Conservation (phyloP, 352 stramenopile species). For the Phytophthora cajani region DNA sequence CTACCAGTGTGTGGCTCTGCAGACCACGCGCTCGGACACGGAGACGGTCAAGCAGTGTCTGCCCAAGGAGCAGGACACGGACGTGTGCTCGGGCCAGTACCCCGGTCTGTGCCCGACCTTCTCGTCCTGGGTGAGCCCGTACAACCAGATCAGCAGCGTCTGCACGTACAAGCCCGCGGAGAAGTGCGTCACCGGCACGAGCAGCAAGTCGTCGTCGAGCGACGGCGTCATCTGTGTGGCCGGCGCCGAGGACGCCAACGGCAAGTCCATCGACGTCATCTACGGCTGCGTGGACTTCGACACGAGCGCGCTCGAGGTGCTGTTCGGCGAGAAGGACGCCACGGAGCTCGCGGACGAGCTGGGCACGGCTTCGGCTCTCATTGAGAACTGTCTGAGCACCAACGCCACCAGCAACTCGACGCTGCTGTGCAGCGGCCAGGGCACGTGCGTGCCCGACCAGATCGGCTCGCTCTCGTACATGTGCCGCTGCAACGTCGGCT, state of each 20-base stretch:
- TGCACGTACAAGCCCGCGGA: conserved; percentile 79
- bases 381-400: conserved; percentile 57
- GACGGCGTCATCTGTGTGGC: conserved; percentile 58
- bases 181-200: conserved; percentile 56
- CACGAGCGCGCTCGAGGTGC: conserved; percentile 50
- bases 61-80: conserved; percentile 60
- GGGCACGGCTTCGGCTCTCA: conserved; percentile 47
- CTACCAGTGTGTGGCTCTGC: conserved; percentile 75
- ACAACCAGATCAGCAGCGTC: conserved; percentile 80
- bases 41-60: conserved; percentile 79
- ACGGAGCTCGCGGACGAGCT: conserved; percentile 60
- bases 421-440: conserved; percentile 68
- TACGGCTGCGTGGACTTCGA: conserved; percentile 81
- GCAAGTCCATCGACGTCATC: conserved; percentile 60
- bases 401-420: conserved; percentile 54
- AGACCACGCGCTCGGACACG: conserved; percentile 66
- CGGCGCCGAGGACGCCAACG: conserved; percentile 46
- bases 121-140: conserved; percentile 66
- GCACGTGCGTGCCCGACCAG: conserved; percentile 58
- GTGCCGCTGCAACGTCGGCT: conserved; percentile 79
- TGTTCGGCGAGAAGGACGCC: conserved; percentile 69
- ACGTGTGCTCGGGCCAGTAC: conserved; percentile 72
- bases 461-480: conserved; percentile 58
- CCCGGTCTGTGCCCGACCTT: conserved; percentile 74
- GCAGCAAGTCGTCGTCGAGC: conserved; percentile 53